These are phyloP conservation scores for Dothideomycetidae sp. DNA, from an alignment of 2,329 filamentous ascomycete genomes.

Conservation along the genomic window DNA sequence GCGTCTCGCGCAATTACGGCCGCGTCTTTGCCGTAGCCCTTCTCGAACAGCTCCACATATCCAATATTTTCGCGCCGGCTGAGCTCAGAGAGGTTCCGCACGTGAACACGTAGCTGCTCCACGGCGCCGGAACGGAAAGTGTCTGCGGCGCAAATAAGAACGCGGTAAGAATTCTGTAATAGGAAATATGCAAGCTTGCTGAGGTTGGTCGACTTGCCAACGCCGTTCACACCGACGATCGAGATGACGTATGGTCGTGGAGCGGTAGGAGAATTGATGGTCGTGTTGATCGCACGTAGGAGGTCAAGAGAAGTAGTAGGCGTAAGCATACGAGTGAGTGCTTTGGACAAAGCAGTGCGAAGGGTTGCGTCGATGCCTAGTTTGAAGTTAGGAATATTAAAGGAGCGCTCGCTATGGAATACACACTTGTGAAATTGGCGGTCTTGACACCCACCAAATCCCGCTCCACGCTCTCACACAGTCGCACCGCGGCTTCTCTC, in stretches of 20 bases:
- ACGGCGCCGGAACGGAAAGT: constrained; percentile 96
- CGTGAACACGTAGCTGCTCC: constrained; percentile 90
- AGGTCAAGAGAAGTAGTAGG: constrained; percentile 90
- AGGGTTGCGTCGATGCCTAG: constrained; percentile 56
- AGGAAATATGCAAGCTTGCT: constrained; percentile 98
- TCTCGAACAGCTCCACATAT: constrained; percentile 81
- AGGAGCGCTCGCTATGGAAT: no score
- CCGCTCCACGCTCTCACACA: constrained; percentile 82
- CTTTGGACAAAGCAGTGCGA: constrained; percentile 76
- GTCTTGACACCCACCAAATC: constrained; percentile 87
- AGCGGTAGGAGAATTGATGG: constrained; percentile 48
- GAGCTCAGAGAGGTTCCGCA: constrained; percentile 82
- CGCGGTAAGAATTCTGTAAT: constrained; percentile 90
- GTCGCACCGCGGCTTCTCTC: constrained; percentile 75
- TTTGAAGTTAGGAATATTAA: no score
- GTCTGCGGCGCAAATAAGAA: constrained; percentile 86
- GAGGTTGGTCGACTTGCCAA: constrained; percentile 94
- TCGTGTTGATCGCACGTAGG: constrained; percentile 76
- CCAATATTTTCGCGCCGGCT: constrained; percentile 67
- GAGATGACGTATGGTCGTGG: constrained; percentile 88
- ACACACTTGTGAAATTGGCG: constrained; percentile 68
- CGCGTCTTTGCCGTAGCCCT: constrained; percentile 95
- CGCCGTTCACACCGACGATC: constrained; percentile 95
- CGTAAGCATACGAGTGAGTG: constrained; percentile 86
- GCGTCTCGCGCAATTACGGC: constrained; percentile 91